Percentiles rank a stretch among this genome's conserved stretches.
Conservation (phyloP, 805 yeast species). For the Myxozyma mucilagina region DNA sequence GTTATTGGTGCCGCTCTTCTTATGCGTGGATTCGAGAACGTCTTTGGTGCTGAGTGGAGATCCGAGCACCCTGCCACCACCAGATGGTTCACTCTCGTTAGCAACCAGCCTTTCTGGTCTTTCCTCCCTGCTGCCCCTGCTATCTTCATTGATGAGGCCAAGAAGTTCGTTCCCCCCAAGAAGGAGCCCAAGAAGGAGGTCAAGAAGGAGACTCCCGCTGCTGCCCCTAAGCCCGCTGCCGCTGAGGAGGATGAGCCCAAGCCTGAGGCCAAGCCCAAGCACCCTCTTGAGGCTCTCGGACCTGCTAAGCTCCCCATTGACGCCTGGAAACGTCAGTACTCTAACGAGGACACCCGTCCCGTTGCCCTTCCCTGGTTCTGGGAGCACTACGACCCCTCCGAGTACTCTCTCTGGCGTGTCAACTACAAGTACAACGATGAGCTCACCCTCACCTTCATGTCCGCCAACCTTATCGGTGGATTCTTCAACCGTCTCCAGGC, state of each 20-base stretch:
- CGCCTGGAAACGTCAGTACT: slow-evolving; percentile 95
- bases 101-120: slow-evolving; percentile 49
- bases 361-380: slow-evolving; percentile 97
- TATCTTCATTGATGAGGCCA: slow-evolving; percentile 63
- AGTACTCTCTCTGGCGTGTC: slow-evolving; percentile 94
- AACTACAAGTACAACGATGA: slow-evolving; percentile 98
- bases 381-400: slow-evolving; percentile 87
- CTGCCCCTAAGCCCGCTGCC: slow-evolving; percentile 35
- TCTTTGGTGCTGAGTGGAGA: slow-evolving; percentile 69
- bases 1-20: slow-evolving; percentile 52
- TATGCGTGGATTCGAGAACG: slow-evolving; percentile 55
- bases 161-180: slow-evolving; percentile 68
- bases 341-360: slow-evolving; percentile 95
- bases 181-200: slow-evolving; percentile 63
- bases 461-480: slow-evolving; percentile 97
- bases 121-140: slow-evolving; percentile 51
- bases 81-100: slow-evolving; percentile 71
- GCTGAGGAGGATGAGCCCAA: slow-evolving; percentile 42
- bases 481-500: slow-evolving; percentile 93
- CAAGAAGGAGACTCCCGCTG: slow-evolving; percentile 37
- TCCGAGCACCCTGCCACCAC: slow-evolving; percentile 58
- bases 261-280: slow-evolving; percentile 62
- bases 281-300: slow-evolving; percentile 86
- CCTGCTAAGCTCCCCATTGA: slow-evolving; percentile 70
- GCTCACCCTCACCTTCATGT: slow-evolving; percentile 95